These are phyloP conservation scores for Podosphaera fusca DNA, from an alignment of 2,329 filamentous ascomycete genomes.

Conservation along the genomic window DNA sequence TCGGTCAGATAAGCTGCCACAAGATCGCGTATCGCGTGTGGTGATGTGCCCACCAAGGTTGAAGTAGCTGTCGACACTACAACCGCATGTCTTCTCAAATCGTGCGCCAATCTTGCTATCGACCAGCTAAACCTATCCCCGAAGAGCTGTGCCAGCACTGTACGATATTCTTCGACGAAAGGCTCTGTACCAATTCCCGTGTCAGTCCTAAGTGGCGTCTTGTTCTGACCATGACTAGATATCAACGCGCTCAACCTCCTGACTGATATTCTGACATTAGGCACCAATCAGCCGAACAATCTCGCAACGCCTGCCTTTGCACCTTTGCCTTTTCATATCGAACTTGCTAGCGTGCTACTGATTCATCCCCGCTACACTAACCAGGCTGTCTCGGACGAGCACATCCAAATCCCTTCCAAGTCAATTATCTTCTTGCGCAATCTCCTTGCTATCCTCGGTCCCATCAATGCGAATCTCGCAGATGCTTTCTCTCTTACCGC, in stretches of 20 bases:
- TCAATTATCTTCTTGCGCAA: constrained; percentile 49
- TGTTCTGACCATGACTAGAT: constrained; percentile 18
- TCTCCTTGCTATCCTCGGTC: constrained; percentile 40
- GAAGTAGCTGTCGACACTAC: too few species aligned
- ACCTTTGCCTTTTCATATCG: constrained; percentile 50
- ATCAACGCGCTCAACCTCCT: constrained; percentile 38
- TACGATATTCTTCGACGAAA: constrained; percentile 53
- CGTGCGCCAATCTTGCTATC: constrained; percentile 19
- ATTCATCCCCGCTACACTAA: constrained; percentile 64
- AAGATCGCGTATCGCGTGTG: too few species aligned
- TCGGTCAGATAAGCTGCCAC: too few species aligned
- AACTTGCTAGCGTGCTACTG: constrained; percentile 58
- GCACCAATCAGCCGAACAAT: constrained; percentile 18
- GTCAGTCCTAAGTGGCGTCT: background rate
- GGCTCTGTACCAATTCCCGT: constrained; percentile 30
- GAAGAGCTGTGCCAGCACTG: constrained; percentile 42
- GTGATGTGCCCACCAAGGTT: too few species aligned
- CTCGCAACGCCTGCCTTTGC: constrained; percentile 26
- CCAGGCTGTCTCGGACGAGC: constrained; percentile 36
- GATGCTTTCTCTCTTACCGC: constrained; percentile 45
- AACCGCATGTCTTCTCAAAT: background rate
- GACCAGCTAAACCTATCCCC: constrained; percentile 30
- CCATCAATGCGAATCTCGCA: constrained; percentile 44
- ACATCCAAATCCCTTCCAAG: constrained; percentile 37
- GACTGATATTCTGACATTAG: constrained; percentile 34